Evolutionary conservation across 805 yeast species (phyloP).

Genomic region (Metschnikowia matae): DNA sequence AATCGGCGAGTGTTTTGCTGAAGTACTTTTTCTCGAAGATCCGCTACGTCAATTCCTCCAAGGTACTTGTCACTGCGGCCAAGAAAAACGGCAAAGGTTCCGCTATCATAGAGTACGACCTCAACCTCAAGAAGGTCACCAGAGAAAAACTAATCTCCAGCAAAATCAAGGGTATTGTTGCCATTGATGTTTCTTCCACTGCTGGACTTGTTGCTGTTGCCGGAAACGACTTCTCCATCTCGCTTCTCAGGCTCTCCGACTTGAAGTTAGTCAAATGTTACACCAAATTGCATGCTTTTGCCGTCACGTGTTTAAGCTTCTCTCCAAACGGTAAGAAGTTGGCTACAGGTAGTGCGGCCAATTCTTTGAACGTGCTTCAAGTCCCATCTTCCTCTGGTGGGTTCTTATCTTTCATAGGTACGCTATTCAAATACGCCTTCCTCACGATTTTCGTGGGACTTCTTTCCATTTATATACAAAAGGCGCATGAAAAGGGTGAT

Average conservation of each 20-base stretch:
- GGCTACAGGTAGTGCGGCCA: conserved; percentile 76
- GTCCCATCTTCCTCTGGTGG: conserved; percentile 11
- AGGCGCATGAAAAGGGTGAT: conserved; percentile 32
- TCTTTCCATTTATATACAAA: conserved; percentile 33
- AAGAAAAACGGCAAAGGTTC: conserved; percentile 34
- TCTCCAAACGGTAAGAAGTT: conserved; percentile 63
- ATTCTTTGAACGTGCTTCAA: conserved; percentile 55
- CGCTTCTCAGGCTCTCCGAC: conserved; percentile 49
- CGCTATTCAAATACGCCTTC: conserved; percentile 30
- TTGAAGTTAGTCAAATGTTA: conserved; percentile 49
- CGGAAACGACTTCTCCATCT: conserved; percentile 63
- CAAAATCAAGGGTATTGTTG: conserved; percentile 53
- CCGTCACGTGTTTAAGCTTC: conserved; percentile 69
- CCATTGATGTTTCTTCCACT: conserved; percentile 42
- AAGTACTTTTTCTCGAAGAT: conserved; percentile 39
- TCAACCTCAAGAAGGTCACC: conserved; percentile 39
- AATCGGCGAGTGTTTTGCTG: conserved; percentile 19
- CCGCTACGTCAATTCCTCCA: conserved; percentile 34
- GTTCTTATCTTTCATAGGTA: conserved; percentile 31
- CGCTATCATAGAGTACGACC: conserved; percentile 41
- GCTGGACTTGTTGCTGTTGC: conserved; percentile 51
- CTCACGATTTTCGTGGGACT: conserved; percentile 30
- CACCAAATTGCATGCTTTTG: conserved; percentile 67
- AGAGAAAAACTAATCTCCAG: conserved; percentile 40
- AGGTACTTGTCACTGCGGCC: conserved; percentile 32